Base-by-base conservation (phyloP, 2,329 filamentous ascomycete species). In the Metarhizium robertsii region DNA sequence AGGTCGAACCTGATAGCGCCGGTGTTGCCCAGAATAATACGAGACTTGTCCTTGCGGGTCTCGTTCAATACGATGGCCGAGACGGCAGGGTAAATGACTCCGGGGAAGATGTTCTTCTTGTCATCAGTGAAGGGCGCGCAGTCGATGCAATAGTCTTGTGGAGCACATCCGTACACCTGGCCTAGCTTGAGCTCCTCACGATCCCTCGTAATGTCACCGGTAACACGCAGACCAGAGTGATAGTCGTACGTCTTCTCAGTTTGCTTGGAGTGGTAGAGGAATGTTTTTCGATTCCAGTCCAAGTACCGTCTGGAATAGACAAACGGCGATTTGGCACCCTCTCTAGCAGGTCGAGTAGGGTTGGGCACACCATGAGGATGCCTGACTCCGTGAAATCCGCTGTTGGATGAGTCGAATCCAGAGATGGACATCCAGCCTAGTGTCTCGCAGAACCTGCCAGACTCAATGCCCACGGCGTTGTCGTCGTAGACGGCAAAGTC, bases 251-350 rank as follows among this genome's bases (percentile, higher is more conserved):
- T 70, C 50, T 69, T 62, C 50, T 78, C 75, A 49, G 75, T 77
- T 45, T 73, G 75, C n/a, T 71, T 67, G 3, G 82, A 77, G 64
- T 87, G 84, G 63, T 83, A 86, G 56, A 79, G 75, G 61, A 87
- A 86, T 0, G 82, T 84, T n/a, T 76, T 71, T 5, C 82, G 77
- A 66, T 87, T 87, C 79, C 83, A 87, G 68, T 88, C 85, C 10
- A 88, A 73, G 62, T 86, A 87, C 29, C 84, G 76, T 7, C 84
- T 78, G 3, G 79, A 77, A 62, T 80, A 85, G 8, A 67, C 61
- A 56, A 71, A 72, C 46, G 70, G 70, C 6, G 75, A 67, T 1
- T 67, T 71, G 10, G 69, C 68, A 53, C 66, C 70, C 4, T 65
- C 59, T 1, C 61, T 66, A 2, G 74, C 76, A 52, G 70, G 73